Evolutionary conservation across 2,329 filamentous ascomycete genomes (phyloP).

Genomic region (Alternaria sp.): DNA sequence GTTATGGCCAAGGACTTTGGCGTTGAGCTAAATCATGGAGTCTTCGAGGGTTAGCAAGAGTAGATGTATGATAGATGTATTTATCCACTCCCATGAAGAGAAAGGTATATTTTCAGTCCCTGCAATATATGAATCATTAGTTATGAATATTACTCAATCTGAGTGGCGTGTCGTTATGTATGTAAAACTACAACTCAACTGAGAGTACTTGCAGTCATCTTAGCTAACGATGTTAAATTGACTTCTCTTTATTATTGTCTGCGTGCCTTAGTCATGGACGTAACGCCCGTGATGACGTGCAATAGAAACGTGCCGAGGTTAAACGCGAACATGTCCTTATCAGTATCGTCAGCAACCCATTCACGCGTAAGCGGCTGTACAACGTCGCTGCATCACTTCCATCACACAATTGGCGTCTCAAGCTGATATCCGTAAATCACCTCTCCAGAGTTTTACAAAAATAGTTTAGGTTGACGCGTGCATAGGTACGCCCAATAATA

Average conservation of each 20-base stretch:
- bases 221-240: neutral
- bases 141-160: neutral
- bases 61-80: slow-evolving; percentile 2
- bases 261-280: neutral
- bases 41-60: slow-evolving; percentile 78
- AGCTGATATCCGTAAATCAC: neutral
- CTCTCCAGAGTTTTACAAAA: neutral
- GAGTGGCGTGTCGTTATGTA: neutral
- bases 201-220: neutral
- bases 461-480: neutral
- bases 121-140: neutral
- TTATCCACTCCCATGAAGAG: neutral
- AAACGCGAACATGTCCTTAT: slow-evolving; percentile 5
- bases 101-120: neutral
- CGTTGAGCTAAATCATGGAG: slow-evolving; percentile 84
- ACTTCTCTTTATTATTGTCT: neutral
- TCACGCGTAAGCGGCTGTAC: neutral
- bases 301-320: slow-evolving; percentile 23
- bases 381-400: neutral
- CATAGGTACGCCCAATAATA: neutral
- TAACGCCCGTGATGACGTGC: slow-evolving; percentile 16
- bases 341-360: neutral
- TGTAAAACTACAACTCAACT: neutral
- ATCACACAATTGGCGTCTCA: neutral
- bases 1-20: slow-evolving; percentile 90